A percentile compares a stretch with the other conserved stretches of the same genome.
These are phyloP conservation scores for Ephemerocybe angulata DNA, from an alignment of 768 basidiomycete species.

Conservation along the genomic window DNA sequence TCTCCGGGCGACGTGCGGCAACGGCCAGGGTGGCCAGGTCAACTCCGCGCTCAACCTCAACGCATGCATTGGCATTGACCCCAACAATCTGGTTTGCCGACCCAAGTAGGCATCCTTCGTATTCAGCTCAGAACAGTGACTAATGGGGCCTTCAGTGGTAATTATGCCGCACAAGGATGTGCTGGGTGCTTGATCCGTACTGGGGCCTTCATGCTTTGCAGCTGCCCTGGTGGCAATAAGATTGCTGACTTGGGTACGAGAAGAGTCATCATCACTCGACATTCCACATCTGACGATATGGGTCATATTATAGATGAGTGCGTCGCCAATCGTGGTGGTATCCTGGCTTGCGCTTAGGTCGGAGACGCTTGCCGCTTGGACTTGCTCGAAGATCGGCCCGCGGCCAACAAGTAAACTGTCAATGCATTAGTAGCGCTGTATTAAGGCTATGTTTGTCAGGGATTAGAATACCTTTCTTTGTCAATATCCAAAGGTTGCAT, in stretches of 20 bases:
- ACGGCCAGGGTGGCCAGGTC: neutral
- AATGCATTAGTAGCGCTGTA: too few relatives aligned
- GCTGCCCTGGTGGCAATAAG: neutral
- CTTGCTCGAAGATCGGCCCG: too few relatives aligned
- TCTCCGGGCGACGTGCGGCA: neutral
- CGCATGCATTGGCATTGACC: neutral
- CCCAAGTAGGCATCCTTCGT: neutral
- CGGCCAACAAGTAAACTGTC: too few relatives aligned
- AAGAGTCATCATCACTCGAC: neutral
- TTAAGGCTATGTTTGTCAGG: too few relatives aligned
- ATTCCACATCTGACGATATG: neutral
- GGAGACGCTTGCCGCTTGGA: too few relatives aligned
- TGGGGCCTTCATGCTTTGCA: slow-evolving; percentile 1
- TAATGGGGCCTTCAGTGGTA: neutral
- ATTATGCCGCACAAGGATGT: slow-evolving; percentile 2
- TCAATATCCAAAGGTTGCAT: too few relatives aligned
- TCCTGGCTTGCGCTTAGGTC: neutral
- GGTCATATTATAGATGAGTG: neutral
- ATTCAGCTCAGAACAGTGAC: neutral
- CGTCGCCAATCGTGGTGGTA: neutral
- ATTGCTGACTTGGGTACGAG: neutral
- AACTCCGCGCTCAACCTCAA: slow-evolving; percentile 5
- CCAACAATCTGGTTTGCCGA: neutral
- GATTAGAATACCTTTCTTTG: too few relatives aligned
- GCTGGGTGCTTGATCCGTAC: slow-evolving; percentile 1